Evolutionary conservation across 768 basidiomycete genomes (phyloP), one percentile per base, ranked within the genome.

Genomic region (Udeniomyces megalosporus): DNA sequence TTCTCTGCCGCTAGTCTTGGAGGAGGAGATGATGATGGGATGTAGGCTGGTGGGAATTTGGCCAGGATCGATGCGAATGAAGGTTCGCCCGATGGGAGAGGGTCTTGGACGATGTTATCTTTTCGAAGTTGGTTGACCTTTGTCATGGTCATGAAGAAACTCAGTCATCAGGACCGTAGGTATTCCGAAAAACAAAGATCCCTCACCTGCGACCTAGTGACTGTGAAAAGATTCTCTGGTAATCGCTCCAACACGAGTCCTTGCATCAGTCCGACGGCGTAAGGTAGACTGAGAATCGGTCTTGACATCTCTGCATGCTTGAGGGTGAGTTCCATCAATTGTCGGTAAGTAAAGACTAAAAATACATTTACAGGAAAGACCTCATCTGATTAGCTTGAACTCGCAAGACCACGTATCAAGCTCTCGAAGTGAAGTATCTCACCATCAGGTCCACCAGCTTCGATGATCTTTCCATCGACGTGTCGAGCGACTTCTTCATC

Each of bases 121-220:
- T 68, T 70, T 62, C 79, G 78, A 26, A 86, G 74, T 70, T 85
- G 85, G 62, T 79, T 76, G 45, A 85, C 75, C 84, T 85, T 58
- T 4, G 24, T n/a, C n/a, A 49, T n/a, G 32, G 22, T 29, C 20
- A 35, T 56, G n/a, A 54, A 50, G 57, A 20, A 57, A 38, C 53
- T 47, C 58, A 54, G 26, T 46, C 24, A n/a, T n/a, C 45, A 28
- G 15, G 29, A 61, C 22, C 47, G 22, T 35, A 24, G 44, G 28
- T 26, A 35, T 15, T 32, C 44, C 55, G 20, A 20, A 4, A 12
- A 15, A 24, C 6, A 29, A 10, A 17, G 29, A 32, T 1, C 26
- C 66, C 69, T 47, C 29, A 84, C 85, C 77, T 87, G 85, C 64
- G 80, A 79, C 35, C 80, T 77, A 15, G 86, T 85, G 20, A 87